Evolutionary conservation across 148 eudicot species (phyloP).

Genomic region (Drosera capensis): DNA sequence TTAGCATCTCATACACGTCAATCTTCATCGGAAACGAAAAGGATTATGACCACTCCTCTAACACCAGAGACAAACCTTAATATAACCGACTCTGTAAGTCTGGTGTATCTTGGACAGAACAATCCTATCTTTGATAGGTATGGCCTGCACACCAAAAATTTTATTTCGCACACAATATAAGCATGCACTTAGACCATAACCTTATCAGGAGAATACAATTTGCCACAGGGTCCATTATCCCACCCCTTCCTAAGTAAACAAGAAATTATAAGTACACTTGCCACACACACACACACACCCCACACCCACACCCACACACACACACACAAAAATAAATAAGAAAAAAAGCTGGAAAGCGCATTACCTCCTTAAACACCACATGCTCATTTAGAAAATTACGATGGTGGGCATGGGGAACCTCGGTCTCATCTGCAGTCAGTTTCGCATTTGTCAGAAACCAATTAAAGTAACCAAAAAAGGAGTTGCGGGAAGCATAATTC

Average conservation of each 20-base stretch:
- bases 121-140: conserved; percentile 71
- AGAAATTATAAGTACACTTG: background rate
- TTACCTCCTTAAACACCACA: conserved; percentile 89
- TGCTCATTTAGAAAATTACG: conserved; percentile 74
- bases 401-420: conserved; percentile 48
- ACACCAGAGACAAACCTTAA: conserved; percentile 43
- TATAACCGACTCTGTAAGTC: conserved; percentile 74
- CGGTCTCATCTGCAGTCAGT: conserved; percentile 65
- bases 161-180: no score
- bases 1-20: conserved; percentile 4
- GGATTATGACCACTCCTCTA: conserved; percentile 5
- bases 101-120: conserved; percentile 93
- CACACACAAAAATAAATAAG: conserved; percentile 1
- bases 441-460: conserved; percentile 4
- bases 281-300: no score
- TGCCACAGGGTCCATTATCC: no score
- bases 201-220: no score
- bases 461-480: background rate
- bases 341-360: background rate
- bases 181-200: no score
- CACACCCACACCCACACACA: background rate
- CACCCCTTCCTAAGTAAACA: background rate
- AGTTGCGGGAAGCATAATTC: no score
- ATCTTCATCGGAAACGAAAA: conserved; percentile 1
- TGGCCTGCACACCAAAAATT: conserved; percentile 35